phyloP scores from a whole-genome alignment of 2,329 filamentous ascomycete genomes.

The Ceratocystis destructans region DNA sequence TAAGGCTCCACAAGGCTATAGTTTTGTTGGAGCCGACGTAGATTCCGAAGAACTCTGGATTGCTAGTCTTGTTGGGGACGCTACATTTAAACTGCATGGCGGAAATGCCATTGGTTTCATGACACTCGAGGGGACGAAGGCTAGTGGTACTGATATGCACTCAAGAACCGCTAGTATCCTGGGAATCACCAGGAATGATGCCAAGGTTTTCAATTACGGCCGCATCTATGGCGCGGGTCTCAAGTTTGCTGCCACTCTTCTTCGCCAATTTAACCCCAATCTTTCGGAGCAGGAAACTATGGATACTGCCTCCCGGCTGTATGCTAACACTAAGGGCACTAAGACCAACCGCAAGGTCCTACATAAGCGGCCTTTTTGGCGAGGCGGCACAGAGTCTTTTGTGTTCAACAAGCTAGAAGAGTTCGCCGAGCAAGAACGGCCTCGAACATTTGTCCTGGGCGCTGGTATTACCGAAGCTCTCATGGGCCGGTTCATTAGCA shows the following conservation, averaged over 20 bases:
- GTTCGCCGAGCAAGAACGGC: conserved; percentile 86
- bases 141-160: conserved; percentile 84
- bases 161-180: conserved; percentile 85
- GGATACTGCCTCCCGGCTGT: conserved; percentile 64
- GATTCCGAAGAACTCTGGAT: conserved; percentile 98
- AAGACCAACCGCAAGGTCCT: conserved; percentile 65
- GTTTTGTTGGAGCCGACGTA: conserved; percentile 91
- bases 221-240: conserved; percentile 96
- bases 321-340: conserved; percentile 77
- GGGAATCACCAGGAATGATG: conserved; percentile 86
- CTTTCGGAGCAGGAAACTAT: conserved; percentile 68
- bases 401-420: conserved; percentile 98
- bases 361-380: conserved; percentile 71
- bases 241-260: conserved; percentile 78
- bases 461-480: conserved; percentile 94
- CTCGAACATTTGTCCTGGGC: conserved; percentile 80
- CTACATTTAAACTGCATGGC: conserved; percentile 86
- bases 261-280: conserved; percentile 83
- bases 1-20: conserved; percentile 76
- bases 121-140: conserved; percentile 93
- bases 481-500: conserved; percentile 74
- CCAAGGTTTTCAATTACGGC: conserved; percentile 97
- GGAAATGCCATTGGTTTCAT: conserved; percentile 98
- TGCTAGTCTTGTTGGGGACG: conserved; percentile 84
- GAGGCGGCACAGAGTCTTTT: conserved; percentile 89